Evolutionary conservation across 495 filamentous ascomycete species (phyloP).

Genomic region (Penicillium egyptiacum): DNA sequence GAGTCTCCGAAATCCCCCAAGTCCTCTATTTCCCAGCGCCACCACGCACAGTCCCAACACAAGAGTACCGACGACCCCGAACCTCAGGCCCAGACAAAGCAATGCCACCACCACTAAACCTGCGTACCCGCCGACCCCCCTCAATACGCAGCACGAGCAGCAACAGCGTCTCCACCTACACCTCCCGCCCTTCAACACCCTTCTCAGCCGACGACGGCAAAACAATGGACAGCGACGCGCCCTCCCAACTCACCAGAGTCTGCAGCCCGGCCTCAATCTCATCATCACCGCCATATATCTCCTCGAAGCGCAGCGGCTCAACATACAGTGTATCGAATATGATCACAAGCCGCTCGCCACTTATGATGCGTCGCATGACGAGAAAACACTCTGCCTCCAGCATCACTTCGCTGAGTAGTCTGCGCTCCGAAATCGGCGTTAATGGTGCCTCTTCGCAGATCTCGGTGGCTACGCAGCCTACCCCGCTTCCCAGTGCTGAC

Average conservation of each 20-base stretch:
- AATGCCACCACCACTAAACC: constrained; percentile 12
- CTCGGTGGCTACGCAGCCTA: constrained; percentile 5
- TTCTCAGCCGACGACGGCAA: constrained; percentile 16
- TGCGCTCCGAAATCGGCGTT: constrained; percentile 58
- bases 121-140: constrained; percentile 20
- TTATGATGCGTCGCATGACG: constrained; percentile 31
- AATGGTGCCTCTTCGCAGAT: constrained; percentile 5
- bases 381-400: constrained; percentile 58
- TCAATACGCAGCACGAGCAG: constrained; percentile 36
- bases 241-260: constrained; percentile 20
- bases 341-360: constrained; percentile 24
- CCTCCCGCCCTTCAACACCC: constrained; percentile 22
- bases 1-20: constrained; percentile 31
- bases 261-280: constrained; percentile 28
- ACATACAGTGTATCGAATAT: constrained; percentile 31
- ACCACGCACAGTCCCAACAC: constrained; percentile 12
- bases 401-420: constrained; percentile 66
- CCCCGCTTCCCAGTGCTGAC: constrained; percentile 4
- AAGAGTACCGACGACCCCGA: constrained; percentile 25
- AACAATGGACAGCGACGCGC: constrained; percentile 24
- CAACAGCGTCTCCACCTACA: constrained; percentile 27
- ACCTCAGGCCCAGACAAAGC: constrained; percentile 30
- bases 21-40: constrained; percentile 25
- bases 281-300: constrained; percentile 19
- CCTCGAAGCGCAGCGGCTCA: constrained; percentile 29